Evolutionary conservation across 768 basidiomycete genomes (phyloP).

Genomic region (Daedaleopsis sinensis): DNA sequence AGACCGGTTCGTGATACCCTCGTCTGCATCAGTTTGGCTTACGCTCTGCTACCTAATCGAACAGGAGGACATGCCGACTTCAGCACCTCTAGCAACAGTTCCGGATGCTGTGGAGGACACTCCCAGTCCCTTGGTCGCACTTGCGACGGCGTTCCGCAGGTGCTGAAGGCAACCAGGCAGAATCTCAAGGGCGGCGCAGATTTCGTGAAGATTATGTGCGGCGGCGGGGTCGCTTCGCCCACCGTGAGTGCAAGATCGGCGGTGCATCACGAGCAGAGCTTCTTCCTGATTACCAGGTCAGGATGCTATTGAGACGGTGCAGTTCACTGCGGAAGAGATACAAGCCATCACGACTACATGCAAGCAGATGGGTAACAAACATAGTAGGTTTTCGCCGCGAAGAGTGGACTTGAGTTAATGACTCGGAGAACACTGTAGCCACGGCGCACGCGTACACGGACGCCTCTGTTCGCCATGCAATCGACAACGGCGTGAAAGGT

Average conservation of each 20-base stretch:
- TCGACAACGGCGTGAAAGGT: slow-evolving; percentile 46
- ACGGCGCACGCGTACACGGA: slow-evolving; percentile 40
- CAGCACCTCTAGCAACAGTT: slow-evolving; percentile 17
- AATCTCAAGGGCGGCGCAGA: slow-evolving; percentile 44
- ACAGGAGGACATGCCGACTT: slow-evolving; percentile 44
- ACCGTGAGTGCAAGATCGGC: slow-evolving; percentile 30
- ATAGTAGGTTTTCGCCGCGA: slow-evolving; percentile 34
- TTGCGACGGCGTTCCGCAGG: slow-evolving; percentile 42
- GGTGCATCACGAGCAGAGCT: too few species aligned
- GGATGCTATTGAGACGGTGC: slow-evolving; percentile 45
- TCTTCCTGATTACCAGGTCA: neutral
- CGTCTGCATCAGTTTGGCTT: neutral
- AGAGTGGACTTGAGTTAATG: neutral
- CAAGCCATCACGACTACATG: slow-evolving; percentile 45
- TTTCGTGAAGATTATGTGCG: slow-evolving; percentile 44
- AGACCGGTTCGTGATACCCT: slow-evolving; percentile 33
- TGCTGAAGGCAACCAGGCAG: slow-evolving; percentile 39
- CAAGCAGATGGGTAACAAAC: slow-evolving; percentile 42
- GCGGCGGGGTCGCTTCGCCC: slow-evolving; percentile 46
- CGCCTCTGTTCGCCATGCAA: slow-evolving; percentile 46
- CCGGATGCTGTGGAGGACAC: slow-evolving; percentile 41
- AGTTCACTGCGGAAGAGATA: slow-evolving; percentile 47
- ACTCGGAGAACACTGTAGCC: slow-evolving; percentile 20
- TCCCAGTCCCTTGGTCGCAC: slow-evolving; percentile 32
- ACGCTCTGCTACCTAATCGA: too few species aligned